Conservation (phyloP, 1,284 basidiomycete species). For the Papiliotrema laurentii region DNA sequence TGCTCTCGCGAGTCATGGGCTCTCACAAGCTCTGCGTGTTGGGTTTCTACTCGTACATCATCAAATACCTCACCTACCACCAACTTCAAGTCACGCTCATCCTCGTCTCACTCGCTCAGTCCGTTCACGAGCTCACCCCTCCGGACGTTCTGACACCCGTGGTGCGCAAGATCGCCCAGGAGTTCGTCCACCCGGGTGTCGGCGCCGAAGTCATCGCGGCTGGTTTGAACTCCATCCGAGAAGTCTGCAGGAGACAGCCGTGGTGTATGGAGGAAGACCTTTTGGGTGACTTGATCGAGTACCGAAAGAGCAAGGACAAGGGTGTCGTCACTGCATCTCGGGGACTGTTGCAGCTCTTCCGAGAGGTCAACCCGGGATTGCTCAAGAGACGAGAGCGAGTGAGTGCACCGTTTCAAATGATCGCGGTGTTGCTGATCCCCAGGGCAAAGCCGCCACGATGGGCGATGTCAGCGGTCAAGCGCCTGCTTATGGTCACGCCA, state of each 20-base stretch:
- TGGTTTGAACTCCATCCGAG: constrained; percentile 89
- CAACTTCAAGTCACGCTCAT: constrained; percentile 93
- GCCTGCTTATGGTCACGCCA: constrained; percentile 73
- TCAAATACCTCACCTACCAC: constrained; percentile 85
- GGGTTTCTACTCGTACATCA: constrained; percentile 94
- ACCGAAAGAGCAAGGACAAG: constrained; percentile 93
- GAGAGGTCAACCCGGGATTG: constrained; percentile 93
- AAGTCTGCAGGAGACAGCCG: constrained; percentile 88
- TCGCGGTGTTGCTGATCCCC: constrained; percentile 2
- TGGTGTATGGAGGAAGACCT: constrained; percentile 93
- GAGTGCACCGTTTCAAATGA: not conserved
- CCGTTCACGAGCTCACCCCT: constrained; percentile 91
- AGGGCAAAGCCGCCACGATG: constrained; percentile 83
- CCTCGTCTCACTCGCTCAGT: constrained; percentile 90
- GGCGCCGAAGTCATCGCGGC: constrained; percentile 91
- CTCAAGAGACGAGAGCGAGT: constrained; percentile 79
- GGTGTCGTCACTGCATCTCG: constrained; percentile 82
- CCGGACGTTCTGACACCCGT: constrained; percentile 89
- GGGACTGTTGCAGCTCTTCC: constrained; percentile 84
- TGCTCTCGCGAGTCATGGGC: constrained; percentile 92
- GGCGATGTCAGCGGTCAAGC: constrained; percentile 62
- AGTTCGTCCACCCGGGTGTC: constrained; percentile 97
- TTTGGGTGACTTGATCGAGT: constrained; percentile 87
- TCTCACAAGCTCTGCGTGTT: constrained; percentile 89
- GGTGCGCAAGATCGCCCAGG: constrained; percentile 84